These are phyloP conservation scores for Diaporthe citri DNA, from an alignment of 2,329 filamentous ascomycete species.

Conservation along the genomic window DNA sequence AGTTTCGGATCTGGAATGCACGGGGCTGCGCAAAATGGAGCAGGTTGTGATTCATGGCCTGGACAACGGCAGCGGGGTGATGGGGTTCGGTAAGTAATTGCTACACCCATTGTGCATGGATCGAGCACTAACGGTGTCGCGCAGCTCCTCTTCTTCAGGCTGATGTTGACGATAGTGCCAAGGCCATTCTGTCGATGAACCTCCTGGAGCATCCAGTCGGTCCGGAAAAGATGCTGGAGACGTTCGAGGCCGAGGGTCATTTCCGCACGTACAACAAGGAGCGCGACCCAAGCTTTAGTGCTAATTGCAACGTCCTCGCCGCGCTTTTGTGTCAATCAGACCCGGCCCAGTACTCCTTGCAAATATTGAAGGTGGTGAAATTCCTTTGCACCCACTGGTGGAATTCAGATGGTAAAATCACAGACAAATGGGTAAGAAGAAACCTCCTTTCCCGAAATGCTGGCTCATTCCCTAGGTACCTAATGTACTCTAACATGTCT, in stretches of 20 bases:
- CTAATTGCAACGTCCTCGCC: constrained; percentile 23
- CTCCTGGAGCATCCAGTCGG: too few relatives aligned
- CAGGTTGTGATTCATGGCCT: too few relatives aligned
- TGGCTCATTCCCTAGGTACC: neutral
- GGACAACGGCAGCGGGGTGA: too few relatives aligned
- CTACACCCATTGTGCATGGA: too few relatives aligned
- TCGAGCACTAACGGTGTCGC: too few relatives aligned
- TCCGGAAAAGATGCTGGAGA: neutral
- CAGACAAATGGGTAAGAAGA: constrained; percentile 15
- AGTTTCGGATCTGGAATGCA: too few relatives aligned
- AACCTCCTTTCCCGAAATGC: neutral
- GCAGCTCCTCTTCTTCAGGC: too few relatives aligned
- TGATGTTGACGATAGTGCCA: constrained; percentile 26
- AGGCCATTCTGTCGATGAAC: neutral
- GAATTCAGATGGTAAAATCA: neutral
- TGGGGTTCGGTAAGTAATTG: too few relatives aligned
- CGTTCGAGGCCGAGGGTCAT: neutral
- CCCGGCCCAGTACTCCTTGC: too few relatives aligned
- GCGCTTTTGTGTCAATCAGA: neutral
- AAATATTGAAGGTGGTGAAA: too few relatives aligned
- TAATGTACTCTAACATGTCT: too few relatives aligned
- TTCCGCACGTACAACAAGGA: constrained; percentile 19
- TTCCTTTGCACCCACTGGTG: neutral
- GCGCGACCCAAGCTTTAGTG: constrained; percentile 9
- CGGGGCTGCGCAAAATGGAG: too few relatives aligned